phyloP scores from a whole-genome alignment of 768 basidiomycete species.

The Boletellus ananas region DNA sequence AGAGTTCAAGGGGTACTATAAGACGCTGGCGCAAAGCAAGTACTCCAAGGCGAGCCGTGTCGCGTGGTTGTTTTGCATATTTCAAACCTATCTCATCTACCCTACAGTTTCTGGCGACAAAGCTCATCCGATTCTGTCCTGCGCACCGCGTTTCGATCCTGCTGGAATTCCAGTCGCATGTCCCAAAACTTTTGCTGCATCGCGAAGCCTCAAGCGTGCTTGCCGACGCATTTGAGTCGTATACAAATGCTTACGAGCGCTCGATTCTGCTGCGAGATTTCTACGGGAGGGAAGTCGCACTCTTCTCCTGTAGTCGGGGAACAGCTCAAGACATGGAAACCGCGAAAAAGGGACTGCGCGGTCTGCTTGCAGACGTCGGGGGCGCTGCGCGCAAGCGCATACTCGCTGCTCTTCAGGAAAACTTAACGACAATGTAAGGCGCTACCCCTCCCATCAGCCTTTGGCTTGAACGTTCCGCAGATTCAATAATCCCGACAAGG shows the following conservation, averaged over 20 bases:
- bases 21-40: conserved; percentile 75
- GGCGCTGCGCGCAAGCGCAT: conserved; percentile 64
- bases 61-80: neutral
- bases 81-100: neutral
- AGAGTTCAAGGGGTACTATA: conserved; percentile 80
- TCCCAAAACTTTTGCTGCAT: conserved; percentile 77
- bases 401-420: conserved; percentile 66
- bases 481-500: conserved; percentile 91
- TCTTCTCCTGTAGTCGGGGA: conserved; percentile 59
- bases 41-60: conserved; percentile 72
- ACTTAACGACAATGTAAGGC: conserved; percentile 68
- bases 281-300: conserved; percentile 81
- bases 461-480: conserved; percentile 36
- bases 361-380: conserved; percentile 62
- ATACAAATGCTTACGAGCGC: conserved; percentile 81
- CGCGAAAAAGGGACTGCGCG: conserved; percentile 63
- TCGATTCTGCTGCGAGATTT: conserved; percentile 79
- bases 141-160: conserved; percentile 72
- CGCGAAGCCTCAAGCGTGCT: conserved; percentile 80
- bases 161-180: conserved; percentile 69
- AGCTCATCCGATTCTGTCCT: conserved; percentile 74
- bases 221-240: conserved; percentile 86
- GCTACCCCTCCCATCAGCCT: neutral
- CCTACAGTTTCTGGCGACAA: conserved; percentile 70
- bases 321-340: conserved; percentile 61